A percentile compares a stretch with the other conserved stretches of the same genome.
These are phyloP conservation scores for Zymoseptoria tritici DNA, from an alignment of 2,329 filamentous ascomycete genomes.

Conservation along the genomic window DNA sequence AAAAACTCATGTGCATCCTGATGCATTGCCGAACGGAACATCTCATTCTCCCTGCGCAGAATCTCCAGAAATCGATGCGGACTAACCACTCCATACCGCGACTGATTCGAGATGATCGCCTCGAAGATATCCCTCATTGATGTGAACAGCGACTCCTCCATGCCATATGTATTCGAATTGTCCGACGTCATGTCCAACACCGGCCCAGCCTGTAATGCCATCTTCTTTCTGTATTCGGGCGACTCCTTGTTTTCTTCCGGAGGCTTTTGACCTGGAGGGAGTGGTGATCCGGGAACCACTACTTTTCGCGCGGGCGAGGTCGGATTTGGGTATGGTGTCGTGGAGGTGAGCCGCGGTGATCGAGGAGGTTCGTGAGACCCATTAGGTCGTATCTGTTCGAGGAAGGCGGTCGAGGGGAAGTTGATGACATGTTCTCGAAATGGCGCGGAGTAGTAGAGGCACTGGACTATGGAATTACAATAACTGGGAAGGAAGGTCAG, in stretches of 20 bases:
- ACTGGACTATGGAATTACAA: conserved; percentile 97
- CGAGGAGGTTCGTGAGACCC: conserved; percentile 20
- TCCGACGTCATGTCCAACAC: conserved; percentile 79
- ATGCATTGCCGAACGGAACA: conserved; percentile 95
- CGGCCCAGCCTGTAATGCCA: conserved; percentile 79
- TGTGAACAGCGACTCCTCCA: conserved; percentile 92
- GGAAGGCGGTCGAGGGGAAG: conserved; percentile 68
- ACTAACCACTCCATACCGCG: conserved; percentile 81
- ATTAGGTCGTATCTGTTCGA: conserved; percentile 57
- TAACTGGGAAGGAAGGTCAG: conserved; percentile 54
- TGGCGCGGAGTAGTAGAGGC: conserved; percentile 87
- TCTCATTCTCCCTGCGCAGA: conserved; percentile 87
- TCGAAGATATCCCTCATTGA: conserved; percentile 94
- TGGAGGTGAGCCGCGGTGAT: conserved; percentile 31
- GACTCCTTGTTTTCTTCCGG: conserved; percentile 92
- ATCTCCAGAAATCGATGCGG: conserved; percentile 91
- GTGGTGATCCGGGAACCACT: conserved; percentile 47
- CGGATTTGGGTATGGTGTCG: conserved; percentile 30
- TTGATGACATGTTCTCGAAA: conserved; percentile 93
- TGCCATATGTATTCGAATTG: conserved; percentile 72
- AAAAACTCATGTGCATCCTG: conserved; percentile 98
- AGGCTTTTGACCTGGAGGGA: conserved; percentile 50
- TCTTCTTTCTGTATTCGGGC: conserved; percentile 96
- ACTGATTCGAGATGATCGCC: conserved; percentile 71
- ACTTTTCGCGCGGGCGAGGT: conserved; percentile 37